A percentile compares a stretch with the other conserved stretches of the same genome.
These are phyloP conservation scores for Candida piceae DNA, from an alignment of 805 yeast species.

Conservation along the genomic window DNA sequence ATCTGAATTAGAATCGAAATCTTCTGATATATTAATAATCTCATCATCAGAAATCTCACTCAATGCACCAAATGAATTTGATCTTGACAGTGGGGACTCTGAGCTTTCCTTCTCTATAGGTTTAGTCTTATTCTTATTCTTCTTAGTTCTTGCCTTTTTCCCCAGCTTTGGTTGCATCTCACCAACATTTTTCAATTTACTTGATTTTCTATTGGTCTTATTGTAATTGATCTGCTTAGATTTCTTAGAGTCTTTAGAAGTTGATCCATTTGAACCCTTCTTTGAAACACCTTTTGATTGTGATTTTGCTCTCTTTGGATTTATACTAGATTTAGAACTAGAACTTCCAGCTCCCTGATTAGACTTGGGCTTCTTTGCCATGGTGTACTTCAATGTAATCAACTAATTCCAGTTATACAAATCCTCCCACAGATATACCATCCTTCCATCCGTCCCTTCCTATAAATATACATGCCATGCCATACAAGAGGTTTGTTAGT, in stretches of 20 bases:
- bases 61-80: slow-evolving; percentile 10
- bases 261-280: too few relatives aligned
- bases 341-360: neutral
- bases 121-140: neutral
- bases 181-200: neutral
- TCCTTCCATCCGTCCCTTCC: too few relatives aligned
- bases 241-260: too few relatives aligned
- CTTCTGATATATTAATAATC: slow-evolving; percentile 3
- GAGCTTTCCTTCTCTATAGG: neutral
- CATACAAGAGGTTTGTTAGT: too few relatives aligned
- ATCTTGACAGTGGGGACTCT: neutral
- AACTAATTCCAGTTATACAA: too few relatives aligned
- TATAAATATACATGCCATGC: too few relatives aligned
- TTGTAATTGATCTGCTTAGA: neutral
- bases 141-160: slow-evolving; percentile 5
- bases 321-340: slow-evolving; percentile 4
- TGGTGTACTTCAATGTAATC: too few relatives aligned
- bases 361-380: neutral
- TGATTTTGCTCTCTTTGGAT: slow-evolving; percentile 3
- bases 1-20: slow-evolving; percentile 9
- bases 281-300: neutral
- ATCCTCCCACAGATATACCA: too few relatives aligned
- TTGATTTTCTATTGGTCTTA: slow-evolving; percentile 1
- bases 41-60: slow-evolving; percentile 3
- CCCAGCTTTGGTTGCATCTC: slow-evolving; percentile 3